A percentile compares a stretch with the other conserved stretches of the same genome.
Evolutionary conservation across 345 rosid genomes (phyloP).

Genomic region (Garcia nutans): DNA sequence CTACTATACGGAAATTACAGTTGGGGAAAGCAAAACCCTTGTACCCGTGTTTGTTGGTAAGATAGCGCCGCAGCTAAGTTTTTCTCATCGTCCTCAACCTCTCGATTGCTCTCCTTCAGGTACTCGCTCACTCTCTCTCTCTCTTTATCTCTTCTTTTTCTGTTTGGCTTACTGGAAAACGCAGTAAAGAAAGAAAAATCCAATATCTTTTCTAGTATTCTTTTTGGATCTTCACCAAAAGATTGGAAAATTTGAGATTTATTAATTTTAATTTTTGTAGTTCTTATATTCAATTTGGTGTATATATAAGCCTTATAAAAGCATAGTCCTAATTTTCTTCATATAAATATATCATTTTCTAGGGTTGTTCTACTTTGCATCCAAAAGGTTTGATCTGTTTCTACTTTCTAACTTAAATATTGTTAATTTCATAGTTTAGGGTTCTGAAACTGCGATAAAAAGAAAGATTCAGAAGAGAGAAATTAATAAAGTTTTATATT

Average conservation of each 20-base stretch:
- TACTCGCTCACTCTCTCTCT: background rate
- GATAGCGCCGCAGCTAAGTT: background rate
- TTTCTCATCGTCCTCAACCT: background rate
- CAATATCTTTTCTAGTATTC: background rate
- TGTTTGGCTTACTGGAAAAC: background rate
- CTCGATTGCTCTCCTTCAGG: constrained; percentile 4
- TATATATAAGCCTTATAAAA: too few species aligned
- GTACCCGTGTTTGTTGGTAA: background rate
- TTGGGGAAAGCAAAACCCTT: background rate
- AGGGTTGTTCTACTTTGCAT: too few species aligned
- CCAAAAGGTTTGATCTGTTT: too few species aligned
- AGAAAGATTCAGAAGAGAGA: too few species aligned
- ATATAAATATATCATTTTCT: too few species aligned
- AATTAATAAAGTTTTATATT: too few species aligned
- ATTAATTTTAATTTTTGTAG: too few species aligned
- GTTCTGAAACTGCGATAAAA: background rate
- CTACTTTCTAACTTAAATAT: too few species aligned
- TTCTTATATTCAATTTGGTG: too few species aligned
- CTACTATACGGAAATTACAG: background rate
- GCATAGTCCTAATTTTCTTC: too few species aligned
- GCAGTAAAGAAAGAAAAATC: background rate
- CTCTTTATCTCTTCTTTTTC: background rate
- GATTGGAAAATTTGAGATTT: background rate
- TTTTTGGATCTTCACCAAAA: background rate
- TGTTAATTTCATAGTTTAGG: background rate